Base-by-base conservation (phyloP, 2,329 filamentous ascomycete species). In the Calycina herbarum region DNA sequence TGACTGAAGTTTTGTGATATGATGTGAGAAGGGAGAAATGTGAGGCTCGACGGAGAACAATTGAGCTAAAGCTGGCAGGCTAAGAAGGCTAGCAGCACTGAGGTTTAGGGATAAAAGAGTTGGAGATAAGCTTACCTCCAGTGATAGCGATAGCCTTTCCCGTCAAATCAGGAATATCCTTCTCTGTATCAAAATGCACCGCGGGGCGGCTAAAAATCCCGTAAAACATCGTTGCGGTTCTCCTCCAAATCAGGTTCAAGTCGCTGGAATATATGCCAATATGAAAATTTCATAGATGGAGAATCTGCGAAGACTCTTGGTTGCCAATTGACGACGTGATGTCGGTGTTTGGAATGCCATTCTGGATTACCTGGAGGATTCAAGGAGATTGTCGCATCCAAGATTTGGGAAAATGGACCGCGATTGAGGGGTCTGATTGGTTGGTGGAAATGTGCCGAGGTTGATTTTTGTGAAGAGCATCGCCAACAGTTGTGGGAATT, bases 71-170 rank as follows among this genome's bases (percentile, higher is more conserved):
- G 42, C 7, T 20, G 42, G 4, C 42, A 20, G 20, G 20, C 20
- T 1, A 20, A 20, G 20, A 20, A 20, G 20, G 20, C 20, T 1
- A 20, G 20, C 20, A 45, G 42, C 17, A 8, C 27, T 29, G 27
- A 29, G 27, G 27, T 8, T n/a, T n/a, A 45, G 17, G 17, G 7
- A n/a, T 45, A 20, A 6, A 45, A 45, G 42, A 45, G 31, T 2
- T 33, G 7, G 31, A 33, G 10, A 11, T 24, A 13, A 24, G 20
- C 48, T n/a, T 68, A 69, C 72, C 81, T 56, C 82, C 82, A 0
- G 82, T 84, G 42, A 84, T 77, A 29, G 84, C 74, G 62, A 83
- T 79, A 13, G 80, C 78, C 65, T 82, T 80, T 15, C 75, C 77
- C 2, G 69, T 59, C 1, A 81, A 75, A 35, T 73, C 70, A 3